Percentiles rank a stretch among this genome's conserved stretches.
Evolutionary conservation across 116 monocot genomes (phyloP).

Genomic region (Cymodocea nodosa): DNA sequence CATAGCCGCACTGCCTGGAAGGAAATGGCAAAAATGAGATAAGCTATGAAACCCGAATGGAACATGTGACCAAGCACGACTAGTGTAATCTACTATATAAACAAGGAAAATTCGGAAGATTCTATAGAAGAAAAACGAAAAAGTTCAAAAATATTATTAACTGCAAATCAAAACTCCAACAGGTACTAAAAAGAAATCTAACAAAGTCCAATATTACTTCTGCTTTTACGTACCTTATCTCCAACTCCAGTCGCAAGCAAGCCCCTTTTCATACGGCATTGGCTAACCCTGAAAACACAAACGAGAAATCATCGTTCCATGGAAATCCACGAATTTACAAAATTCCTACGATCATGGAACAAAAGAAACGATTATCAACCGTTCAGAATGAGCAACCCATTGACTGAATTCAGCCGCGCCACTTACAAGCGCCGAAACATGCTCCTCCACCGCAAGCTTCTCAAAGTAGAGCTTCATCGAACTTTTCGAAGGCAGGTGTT

Average conservation of each 20-base stretch:
- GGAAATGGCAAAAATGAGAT: neutral
- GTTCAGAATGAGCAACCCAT: constrained; percentile 38
- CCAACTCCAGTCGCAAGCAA: constrained; percentile 59
- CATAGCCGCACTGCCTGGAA: constrained; percentile 51
- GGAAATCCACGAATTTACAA: no score
- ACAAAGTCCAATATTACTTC: neutral
- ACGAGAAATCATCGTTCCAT: neutral
- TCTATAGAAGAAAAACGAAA: no score
- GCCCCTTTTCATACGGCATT: constrained; percentile 72
- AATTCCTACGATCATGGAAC: neutral
- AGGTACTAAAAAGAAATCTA: neutral
- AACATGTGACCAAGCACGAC: neutral
- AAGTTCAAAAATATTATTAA: no score
- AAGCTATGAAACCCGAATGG: neutral
- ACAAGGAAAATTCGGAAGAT: no score
- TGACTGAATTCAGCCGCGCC: constrained; percentile 38
- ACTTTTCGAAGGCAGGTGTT: neutral
- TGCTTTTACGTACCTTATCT: constrained; percentile 41
- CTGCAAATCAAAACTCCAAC: no score
- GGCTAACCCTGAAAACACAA: constrained; percentile 29
- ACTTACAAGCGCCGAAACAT: constrained; percentile 24
- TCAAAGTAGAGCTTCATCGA: constrained; percentile 31
- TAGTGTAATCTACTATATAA: no score
- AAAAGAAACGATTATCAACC: constrained; percentile 16
- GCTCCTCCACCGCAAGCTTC: constrained; percentile 41